Conservation (phyloP, 140 eudicot genomes). For the Ambrosia hybrid region DNA sequence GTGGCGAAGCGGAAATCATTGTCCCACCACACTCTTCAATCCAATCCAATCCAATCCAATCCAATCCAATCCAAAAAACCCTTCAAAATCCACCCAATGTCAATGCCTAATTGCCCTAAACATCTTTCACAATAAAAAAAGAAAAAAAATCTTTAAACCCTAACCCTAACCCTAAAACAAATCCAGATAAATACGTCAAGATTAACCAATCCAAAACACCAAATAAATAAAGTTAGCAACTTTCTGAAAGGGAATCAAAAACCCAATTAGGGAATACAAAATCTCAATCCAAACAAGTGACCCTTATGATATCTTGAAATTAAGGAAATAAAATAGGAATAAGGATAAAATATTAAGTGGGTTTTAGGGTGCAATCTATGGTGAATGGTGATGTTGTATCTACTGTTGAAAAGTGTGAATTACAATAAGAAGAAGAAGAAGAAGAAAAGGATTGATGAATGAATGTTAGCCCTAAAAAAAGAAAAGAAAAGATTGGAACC, state of each 20-base stretch:
- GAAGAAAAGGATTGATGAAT: constrained; percentile 19
- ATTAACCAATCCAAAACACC: neutral
- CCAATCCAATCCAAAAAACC: constrained; percentile 1
- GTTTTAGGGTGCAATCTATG: constrained; percentile 34
- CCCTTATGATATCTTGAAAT: neutral
- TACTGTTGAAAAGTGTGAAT: constrained; percentile 25
- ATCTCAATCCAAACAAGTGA: neutral
- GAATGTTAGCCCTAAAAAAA: constrained; percentile 21
- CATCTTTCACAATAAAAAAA: neutral
- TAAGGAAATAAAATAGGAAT: neutral
- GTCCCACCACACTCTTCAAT: constrained; percentile 32
- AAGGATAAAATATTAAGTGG: constrained; percentile 7
- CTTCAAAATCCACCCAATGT: constrained; percentile 19
- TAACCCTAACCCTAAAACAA: constrained; percentile 3
- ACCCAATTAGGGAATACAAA: neutral
- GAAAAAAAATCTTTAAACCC: constrained; percentile 17
- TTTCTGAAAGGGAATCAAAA: neutral
- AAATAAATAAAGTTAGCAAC: neutral
- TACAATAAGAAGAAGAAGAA: neutral
- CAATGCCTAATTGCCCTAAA: neutral
- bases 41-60: constrained; percentile 6
- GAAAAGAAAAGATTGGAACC: neutral
- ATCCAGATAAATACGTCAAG: constrained; percentile 10
- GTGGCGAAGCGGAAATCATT: constrained; percentile 50
- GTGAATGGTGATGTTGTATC: neutral